A percentile compares a stretch with the other conserved stretches of the same genome.
phyloP scores from a whole-genome alignment of 2,329 filamentous ascomycete genomes.

The Sclerotiophoma versabilis region DNA sequence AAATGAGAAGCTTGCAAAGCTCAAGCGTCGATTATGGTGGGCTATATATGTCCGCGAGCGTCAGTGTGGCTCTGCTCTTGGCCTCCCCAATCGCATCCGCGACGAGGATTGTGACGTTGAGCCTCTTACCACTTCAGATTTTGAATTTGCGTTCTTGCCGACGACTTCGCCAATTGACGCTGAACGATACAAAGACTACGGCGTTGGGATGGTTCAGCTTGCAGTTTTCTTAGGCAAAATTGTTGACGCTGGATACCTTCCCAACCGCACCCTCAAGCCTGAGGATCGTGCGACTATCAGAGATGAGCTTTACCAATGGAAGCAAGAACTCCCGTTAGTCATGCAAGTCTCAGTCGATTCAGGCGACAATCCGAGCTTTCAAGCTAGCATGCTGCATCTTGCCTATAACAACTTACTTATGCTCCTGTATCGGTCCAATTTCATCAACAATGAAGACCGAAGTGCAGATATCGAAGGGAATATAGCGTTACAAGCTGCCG shows the following conservation, averaged over 20 bases:
- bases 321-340: slow-evolving; percentile 44
- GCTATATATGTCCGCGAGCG: slow-evolving; percentile 61
- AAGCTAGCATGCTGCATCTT: slow-evolving; percentile 51
- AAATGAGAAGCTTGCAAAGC: slow-evolving; percentile 40
- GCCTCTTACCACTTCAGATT: slow-evolving; percentile 48
- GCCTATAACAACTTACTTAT: slow-evolving; percentile 58
- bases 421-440: slow-evolving; percentile 54
- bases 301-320: slow-evolving; percentile 52
- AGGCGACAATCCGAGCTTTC: slow-evolving; percentile 46
- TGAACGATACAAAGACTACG: slow-evolving; percentile 44
- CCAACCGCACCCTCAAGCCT: slow-evolving; percentile 27
- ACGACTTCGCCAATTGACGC: slow-evolving; percentile 38
- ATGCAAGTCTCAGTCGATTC: slow-evolving; percentile 46
- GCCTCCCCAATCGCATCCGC: slow-evolving; percentile 57
- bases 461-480: slow-evolving; percentile 49
- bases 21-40: slow-evolving; percentile 63
- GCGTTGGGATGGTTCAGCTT: slow-evolving; percentile 50
- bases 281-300: slow-evolving; percentile 30
- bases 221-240: slow-evolving; percentile 49
- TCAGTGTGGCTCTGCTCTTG: slow-evolving; percentile 56
- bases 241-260: slow-evolving; percentile 48
- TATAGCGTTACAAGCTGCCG: slow-evolving; percentile 55
- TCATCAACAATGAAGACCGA: slow-evolving; percentile 45
- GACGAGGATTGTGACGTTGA: slow-evolving; percentile 60
- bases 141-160: slow-evolving; percentile 43